Conservation (phyloP, 805 yeast genomes). For the Wickerhamiella alocasiicola region DNA sequence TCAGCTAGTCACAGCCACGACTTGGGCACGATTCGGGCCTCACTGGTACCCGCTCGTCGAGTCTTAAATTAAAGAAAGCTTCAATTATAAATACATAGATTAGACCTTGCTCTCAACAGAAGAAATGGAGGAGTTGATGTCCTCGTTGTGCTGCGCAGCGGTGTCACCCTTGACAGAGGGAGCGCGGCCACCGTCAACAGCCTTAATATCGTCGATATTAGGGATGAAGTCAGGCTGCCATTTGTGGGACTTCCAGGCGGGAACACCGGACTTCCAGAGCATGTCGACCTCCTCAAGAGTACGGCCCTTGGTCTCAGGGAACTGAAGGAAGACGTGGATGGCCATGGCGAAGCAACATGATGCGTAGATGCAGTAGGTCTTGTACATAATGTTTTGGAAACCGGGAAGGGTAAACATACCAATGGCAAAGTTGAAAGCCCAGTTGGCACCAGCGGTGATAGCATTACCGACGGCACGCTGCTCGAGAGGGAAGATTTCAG, state of each 20-base stretch:
- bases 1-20: background rate
- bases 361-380: slow-evolving; percentile 64
- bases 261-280: slow-evolving; percentile 32
- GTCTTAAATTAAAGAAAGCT: no score
- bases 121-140: slow-evolving; percentile 5
- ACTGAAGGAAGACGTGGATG: slow-evolving; percentile 43
- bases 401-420: slow-evolving; percentile 60
- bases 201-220: slow-evolving; percentile 20
- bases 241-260: slow-evolving; percentile 19
- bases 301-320: slow-evolving; percentile 57
- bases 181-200: slow-evolving; percentile 23
- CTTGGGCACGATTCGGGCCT: no score
- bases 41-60: no score
- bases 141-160: slow-evolving; percentile 4
- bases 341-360: slow-evolving; percentile 47
- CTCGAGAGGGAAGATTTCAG: slow-evolving; percentile 57
- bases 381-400: slow-evolving; percentile 59
- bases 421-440: slow-evolving; percentile 67
- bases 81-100: background rate
- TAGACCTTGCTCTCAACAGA: slow-evolving; percentile 2
- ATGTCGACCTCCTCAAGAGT: slow-evolving; percentile 57
- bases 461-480: slow-evolving; percentile 67
- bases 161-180: slow-evolving; percentile 14
- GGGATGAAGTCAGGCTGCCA: slow-evolving; percentile 17
- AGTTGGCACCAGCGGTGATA: slow-evolving; percentile 61